These are phyloP conservation scores for Cercospora brassicicola DNA, from an alignment of 2,329 filamentous ascomycete genomes.

Conservation along the genomic window DNA sequence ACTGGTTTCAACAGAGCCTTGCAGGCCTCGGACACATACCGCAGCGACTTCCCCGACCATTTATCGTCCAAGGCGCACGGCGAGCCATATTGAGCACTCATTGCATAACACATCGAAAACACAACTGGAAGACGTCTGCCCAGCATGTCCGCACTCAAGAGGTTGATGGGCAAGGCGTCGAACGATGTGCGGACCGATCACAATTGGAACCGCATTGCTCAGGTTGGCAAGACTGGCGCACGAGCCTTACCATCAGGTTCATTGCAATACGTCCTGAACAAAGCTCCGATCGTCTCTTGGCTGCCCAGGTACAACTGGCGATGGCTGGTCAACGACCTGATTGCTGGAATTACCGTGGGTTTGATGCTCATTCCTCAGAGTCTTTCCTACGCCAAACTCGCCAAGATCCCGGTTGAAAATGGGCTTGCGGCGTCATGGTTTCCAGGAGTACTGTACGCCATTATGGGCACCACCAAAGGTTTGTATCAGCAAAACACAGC, in stretches of 20 bases:
- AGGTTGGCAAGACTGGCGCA: constrained; percentile 38
- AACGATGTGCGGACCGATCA: constrained; percentile 28
- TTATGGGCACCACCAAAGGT: constrained; percentile 65
- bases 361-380: constrained; percentile 58
- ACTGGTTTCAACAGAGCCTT: background rate
- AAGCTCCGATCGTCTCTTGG: constrained; percentile 64
- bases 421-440: constrained; percentile 62
- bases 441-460: constrained; percentile 57
- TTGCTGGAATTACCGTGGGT: constrained; percentile 61
- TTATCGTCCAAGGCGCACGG: background rate
- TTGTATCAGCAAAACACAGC: background rate
- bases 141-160: constrained; percentile 6
- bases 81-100: background rate
- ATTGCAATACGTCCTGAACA: constrained; percentile 59
- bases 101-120: background rate
- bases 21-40: background rate
- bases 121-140: background rate
- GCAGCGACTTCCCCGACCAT: background rate
- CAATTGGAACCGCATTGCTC: constrained; percentile 33
- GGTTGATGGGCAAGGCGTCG: constrained; percentile 17
- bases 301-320: constrained; percentile 60
- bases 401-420: constrained; percentile 61
- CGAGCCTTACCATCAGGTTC: constrained; percentile 54
- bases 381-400: constrained; percentile 63
- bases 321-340: constrained; percentile 63